Evolutionary conservation across 2,329 filamentous ascomycete genomes (phyloP), one percentile per base, ranked within the genome.

Genomic region (Penicillium hesseltinei): DNA sequence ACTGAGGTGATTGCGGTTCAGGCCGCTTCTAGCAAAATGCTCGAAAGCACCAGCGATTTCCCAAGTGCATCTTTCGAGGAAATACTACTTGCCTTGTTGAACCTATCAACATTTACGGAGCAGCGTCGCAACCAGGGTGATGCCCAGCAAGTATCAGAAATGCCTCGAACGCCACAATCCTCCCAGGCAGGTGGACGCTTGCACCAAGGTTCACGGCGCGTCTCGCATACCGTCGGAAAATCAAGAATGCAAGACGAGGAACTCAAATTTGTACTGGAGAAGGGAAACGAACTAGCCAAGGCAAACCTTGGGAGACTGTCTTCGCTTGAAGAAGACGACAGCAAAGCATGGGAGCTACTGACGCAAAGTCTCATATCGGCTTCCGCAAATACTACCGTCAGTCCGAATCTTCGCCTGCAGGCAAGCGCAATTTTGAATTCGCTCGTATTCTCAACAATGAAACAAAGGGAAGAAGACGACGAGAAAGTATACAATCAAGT

Each of bases 1-100:
- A 81, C 84, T 0, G 94, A 99, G 71, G 89, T 96, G 29, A 85
- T 89, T 58, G 91, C 94, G 33, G 93, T 97, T 0, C 91, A 97
- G 72, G 88, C 89, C 7, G 94, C 94, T 3, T 91, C 92, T 1
- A 86, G 87, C 1, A 86, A 94, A 61, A 80, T 99, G 19, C 87
- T 97, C 57, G 94, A 97, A 71, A 96, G 92, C 74, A 97, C 92
- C 0, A 82, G 89, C 17, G 92, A 97, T 65, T 97, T 96, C 67
- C 91, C 92, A 0, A 92, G 93, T 62, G 82, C 86, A 17, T 81
- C 91, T 0, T 97, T 97, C 66, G 78, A 88, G 5, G 85, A 90
- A 61, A 85, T 97, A 10, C 80, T 97, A 2, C 78, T 81, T 53
- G 88, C 92, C 0, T 81, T 96, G 4, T 92, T 91, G 67, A 81